These are phyloP conservation scores for Botrytis squamosa DNA, from an alignment of 2,329 filamentous ascomycete species.

Conservation along the genomic window DNA sequence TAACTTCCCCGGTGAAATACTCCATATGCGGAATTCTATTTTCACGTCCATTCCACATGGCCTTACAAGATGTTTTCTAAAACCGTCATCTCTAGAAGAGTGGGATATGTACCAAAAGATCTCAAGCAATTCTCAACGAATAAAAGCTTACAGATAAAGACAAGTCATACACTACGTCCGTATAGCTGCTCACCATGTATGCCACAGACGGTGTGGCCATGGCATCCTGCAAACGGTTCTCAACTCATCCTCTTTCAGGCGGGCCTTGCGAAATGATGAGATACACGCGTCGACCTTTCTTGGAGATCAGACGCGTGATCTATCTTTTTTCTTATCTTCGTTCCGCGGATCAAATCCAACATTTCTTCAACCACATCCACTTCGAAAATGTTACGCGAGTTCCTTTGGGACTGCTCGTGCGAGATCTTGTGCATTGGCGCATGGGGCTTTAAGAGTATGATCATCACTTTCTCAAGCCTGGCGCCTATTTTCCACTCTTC, in stretches of 20 bases:
- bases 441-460: background rate
- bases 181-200: background rate
- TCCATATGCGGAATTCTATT: background rate
- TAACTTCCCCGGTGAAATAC: background rate
- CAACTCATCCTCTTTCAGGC: background rate
- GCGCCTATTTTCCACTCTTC: background rate
- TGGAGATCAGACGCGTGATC: background rate
- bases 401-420: conserved; percentile 2
- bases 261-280: no score
- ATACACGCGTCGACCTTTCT: background rate
- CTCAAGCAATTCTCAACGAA: background rate
- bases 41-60: background rate
- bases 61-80: background rate
- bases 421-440: background rate
- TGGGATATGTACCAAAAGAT: background rate
- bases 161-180: background rate
- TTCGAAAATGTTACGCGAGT: background rate
- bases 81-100: background rate
- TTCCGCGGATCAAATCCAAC: background rate
- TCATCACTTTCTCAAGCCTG: conserved; percentile 1
- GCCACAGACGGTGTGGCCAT: background rate
- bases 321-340: background rate
- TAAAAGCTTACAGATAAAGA: background rate
- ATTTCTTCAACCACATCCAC: background rate
- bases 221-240: background rate